Conservation (phyloP, 306 rosid species). For the Vigna trinervia region DNA sequence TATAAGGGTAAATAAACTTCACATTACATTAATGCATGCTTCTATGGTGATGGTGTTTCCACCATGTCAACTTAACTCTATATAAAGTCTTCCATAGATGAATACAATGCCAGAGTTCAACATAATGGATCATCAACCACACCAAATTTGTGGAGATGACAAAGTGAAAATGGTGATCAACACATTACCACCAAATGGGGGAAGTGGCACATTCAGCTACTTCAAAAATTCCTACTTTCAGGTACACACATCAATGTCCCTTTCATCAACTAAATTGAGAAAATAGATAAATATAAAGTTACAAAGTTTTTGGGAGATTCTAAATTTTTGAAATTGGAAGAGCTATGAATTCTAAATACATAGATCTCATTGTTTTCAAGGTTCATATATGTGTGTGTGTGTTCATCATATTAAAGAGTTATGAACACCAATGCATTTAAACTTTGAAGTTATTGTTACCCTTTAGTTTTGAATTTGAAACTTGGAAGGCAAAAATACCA, state of each 20-base stretch:
- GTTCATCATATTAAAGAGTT: neutral
- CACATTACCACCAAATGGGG: constrained; percentile 52
- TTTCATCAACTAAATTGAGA: neutral
- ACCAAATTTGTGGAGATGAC: constrained; percentile 11
- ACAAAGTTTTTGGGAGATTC: neutral
- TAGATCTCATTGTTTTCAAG: constrained; percentile 18
- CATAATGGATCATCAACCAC: neutral
- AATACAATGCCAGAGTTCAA: constrained; percentile 5
- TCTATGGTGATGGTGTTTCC: constrained; percentile 9
- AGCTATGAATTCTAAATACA: neutral
- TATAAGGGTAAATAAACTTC: neutral
- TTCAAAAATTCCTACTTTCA: constrained; percentile 55
- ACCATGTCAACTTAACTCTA: constrained; percentile 1
- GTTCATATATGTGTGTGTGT: neutral
- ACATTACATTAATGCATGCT: constrained; percentile 11
- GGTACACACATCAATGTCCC: constrained; percentile 39
- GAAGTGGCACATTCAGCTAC: constrained; percentile 55
- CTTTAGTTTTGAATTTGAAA: neutral
- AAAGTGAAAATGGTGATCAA: constrained; percentile 9
- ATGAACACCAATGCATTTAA: neutral
- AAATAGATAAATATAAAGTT: too few relatives aligned
- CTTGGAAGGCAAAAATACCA: neutral
- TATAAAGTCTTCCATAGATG: constrained; percentile 33
- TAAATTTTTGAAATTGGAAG: neutral
- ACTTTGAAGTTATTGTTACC: neutral